Evolutionary conservation across 306 rosid species (phyloP).

Genomic region (Carpinus fangiana): DNA sequence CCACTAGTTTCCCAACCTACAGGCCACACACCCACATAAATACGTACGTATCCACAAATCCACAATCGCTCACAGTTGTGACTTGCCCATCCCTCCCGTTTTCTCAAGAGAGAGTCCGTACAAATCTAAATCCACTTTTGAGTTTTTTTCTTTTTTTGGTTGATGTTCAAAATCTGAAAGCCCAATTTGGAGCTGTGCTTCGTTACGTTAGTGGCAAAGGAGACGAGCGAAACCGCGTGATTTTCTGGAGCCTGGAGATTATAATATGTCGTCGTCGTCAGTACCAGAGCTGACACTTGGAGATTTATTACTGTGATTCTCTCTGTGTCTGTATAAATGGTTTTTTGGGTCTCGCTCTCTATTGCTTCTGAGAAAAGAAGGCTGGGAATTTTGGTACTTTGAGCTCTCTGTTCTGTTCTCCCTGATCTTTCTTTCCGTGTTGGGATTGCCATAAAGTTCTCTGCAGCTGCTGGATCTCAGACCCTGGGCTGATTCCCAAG

Average conservation of each 20-base stretch:
- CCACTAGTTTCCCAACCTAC: constrained; percentile 1
- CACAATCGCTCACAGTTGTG: neutral
- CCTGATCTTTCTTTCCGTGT: constrained; percentile 11
- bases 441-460: constrained; percentile 12
- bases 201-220: constrained; percentile 9
- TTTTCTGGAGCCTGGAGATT: neutral
- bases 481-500: neutral
- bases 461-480: constrained; percentile 42
- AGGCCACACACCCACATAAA: neutral
- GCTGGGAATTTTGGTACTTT: neutral
- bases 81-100: constrained; percentile 1
- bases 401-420: neutral
- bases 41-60: neutral
- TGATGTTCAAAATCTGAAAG: neutral
- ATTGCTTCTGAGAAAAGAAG: too few relatives aligned
- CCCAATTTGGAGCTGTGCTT: constrained; percentile 4
- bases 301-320: constrained; percentile 3
- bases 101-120: constrained; percentile 5
- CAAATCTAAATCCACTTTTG: neutral
- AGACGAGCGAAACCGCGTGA: constrained; percentile 65
- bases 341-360: neutral
- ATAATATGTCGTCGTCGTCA: neutral
- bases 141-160: neutral
- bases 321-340: neutral
- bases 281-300: constrained; percentile 27